Percentiles rank a stretch among this genome's conserved stretches.
Evolutionary conservation across 106 monocot species (phyloP).

Genomic region (Platanthera guangdongensis): DNA sequence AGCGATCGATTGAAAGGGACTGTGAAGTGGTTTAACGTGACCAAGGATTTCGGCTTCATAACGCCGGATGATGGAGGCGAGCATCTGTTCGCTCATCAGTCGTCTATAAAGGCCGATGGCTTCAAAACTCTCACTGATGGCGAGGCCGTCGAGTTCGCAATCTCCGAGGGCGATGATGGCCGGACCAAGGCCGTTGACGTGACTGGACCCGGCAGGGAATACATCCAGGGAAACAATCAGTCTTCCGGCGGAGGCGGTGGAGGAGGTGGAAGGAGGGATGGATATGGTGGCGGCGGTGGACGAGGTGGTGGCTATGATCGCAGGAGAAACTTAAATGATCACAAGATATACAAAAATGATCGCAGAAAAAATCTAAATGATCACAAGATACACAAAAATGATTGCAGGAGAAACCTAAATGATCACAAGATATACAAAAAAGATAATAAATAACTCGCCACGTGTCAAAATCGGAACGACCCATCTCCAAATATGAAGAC

Average conservation of each 20-base stretch:
- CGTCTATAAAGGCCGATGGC: slow-evolving; percentile 28
- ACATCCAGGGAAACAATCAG: slow-evolving; percentile 7
- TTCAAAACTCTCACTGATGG: slow-evolving; percentile 8
- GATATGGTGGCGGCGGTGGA: not conserved
- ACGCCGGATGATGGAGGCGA: slow-evolving; percentile 20
- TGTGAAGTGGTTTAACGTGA: slow-evolving; percentile 23
- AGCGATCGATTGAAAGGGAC: slow-evolving; percentile 15
- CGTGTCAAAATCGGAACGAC: too few relatives aligned
- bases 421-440: too few relatives aligned
- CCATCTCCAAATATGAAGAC: too few relatives aligned
- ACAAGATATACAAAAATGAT: too few relatives aligned
- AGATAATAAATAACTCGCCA: too few relatives aligned
- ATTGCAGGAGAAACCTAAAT: too few relatives aligned
- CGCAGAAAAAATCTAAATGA: too few relatives aligned
- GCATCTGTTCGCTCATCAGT: slow-evolving; percentile 27
- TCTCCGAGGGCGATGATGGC: slow-evolving; percentile 22
- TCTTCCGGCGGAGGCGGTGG: not conserved
- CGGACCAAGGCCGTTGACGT: slow-evolving; percentile 25
- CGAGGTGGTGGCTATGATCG: not conserved
- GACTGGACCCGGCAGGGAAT: slow-evolving; percentile 11
- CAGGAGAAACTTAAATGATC: too few relatives aligned
- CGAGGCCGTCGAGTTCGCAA: slow-evolving; percentile 19
- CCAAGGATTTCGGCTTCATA: slow-evolving; percentile 26
- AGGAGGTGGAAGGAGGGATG: slow-evolving; percentile 4
- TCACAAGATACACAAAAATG: too few relatives aligned